Evolutionary conservation across 345 rosid genomes (phyloP).

Genomic region (Gossypium thurberi): DNA sequence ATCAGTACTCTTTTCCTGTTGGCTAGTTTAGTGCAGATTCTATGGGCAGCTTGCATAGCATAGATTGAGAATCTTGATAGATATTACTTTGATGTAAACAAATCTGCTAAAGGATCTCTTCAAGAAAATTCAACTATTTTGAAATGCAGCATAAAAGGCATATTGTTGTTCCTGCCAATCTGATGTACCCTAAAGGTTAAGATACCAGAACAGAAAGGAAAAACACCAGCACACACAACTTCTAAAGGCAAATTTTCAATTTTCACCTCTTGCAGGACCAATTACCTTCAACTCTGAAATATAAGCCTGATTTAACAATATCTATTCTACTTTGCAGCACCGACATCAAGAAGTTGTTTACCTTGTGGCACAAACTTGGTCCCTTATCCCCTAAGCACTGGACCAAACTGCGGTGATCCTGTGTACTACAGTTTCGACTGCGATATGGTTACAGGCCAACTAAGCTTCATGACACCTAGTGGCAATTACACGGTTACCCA

Average conservation of each 20-base stretch:
- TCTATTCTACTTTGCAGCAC: slow-evolving; percentile 6
- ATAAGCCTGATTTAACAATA: neutral
- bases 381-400: slow-evolving; percentile 7
- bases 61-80: neutral
- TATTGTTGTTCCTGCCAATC: neutral
- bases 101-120: no score
- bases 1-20: neutral
- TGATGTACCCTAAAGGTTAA: neutral
- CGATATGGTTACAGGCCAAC: neutral
- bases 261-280: neutral
- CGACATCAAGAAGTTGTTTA: slow-evolving; percentile 4
- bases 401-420: slow-evolving; percentile 6
- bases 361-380: slow-evolving; percentile 11
- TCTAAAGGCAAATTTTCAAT: neutral
- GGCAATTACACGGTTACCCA: neutral
- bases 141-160: neutral
- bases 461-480: neutral
- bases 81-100: no score
- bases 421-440: slow-evolving; percentile 8
- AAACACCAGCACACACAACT: no score
- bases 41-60: no score
- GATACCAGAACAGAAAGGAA: no score
- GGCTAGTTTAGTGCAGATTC: neutral
- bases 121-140: neutral
- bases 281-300: neutral